phyloP scores from a whole-genome alignment of 495 filamentous ascomycete genomes.

The Sphaerosporella brunnea region DNA sequence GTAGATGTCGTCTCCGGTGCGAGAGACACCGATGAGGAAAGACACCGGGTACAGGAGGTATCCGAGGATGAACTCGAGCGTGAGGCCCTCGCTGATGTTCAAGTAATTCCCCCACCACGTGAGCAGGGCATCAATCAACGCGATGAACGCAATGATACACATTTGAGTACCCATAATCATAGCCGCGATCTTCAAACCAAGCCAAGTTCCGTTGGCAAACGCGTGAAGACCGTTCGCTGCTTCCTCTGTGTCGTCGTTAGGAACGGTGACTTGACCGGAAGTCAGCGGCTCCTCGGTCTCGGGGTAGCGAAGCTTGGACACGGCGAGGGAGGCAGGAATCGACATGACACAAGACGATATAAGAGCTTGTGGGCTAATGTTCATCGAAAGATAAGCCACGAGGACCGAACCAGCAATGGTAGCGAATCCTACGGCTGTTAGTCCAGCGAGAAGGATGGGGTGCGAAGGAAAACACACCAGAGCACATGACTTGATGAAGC shows the following conservation, averaged over 20 bases:
- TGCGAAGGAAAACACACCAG: slow-evolving; percentile 15
- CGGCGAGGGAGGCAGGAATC: slow-evolving; percentile 71
- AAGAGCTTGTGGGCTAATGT: slow-evolving; percentile 66
- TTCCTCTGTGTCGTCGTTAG: slow-evolving; percentile 49
- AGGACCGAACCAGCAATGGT: slow-evolving; percentile 56
- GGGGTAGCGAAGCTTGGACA: slow-evolving; percentile 74
- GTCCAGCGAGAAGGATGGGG: slow-evolving; percentile 41
- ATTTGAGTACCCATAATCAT: slow-evolving; percentile 67
- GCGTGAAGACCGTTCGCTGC: slow-evolving; percentile 69
- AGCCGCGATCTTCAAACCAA: slow-evolving; percentile 72
- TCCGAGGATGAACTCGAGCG: slow-evolving; percentile 58
- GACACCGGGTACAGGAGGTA: slow-evolving; percentile 73
- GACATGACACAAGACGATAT: slow-evolving; percentile 87
- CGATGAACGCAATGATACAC: slow-evolving; percentile 69
- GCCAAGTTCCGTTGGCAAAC: slow-evolving; percentile 72
- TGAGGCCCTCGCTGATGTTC: slow-evolving; percentile 53
- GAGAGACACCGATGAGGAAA: slow-evolving; percentile 71
- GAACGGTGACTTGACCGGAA: slow-evolving; percentile 59
- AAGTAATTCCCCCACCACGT: slow-evolving; percentile 81
- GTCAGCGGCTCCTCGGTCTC: slow-evolving; percentile 75
- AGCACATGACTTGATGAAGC: slow-evolving; percentile 80
- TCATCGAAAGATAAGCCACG: slow-evolving; percentile 62
- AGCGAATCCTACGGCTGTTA: slow-evolving; percentile 35
- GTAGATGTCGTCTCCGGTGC: slow-evolving; percentile 44
- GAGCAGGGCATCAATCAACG: slow-evolving; percentile 56